phyloP scores from a whole-genome alignment of 2,329 filamentous ascomycete species.

The Graphium sp. region DNA sequence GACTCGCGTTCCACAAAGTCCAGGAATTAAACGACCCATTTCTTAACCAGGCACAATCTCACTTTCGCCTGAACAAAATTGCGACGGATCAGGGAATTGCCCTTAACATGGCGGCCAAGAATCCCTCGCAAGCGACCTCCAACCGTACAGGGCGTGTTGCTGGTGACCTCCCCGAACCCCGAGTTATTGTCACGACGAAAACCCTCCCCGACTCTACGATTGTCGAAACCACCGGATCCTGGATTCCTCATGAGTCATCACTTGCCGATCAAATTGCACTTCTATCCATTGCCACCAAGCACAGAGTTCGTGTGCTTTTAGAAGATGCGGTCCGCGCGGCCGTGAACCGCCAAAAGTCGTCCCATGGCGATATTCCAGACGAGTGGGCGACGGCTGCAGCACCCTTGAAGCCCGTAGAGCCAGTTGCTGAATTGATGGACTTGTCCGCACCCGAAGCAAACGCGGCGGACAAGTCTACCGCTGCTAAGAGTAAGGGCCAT shows the following conservation, averaged over 20 bases:
- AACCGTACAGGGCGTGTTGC: constrained; percentile 32
- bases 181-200: constrained; percentile 34
- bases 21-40: constrained; percentile 63
- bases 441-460: neutral
- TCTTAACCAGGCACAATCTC: constrained; percentile 44
- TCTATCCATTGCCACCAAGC: constrained; percentile 67
- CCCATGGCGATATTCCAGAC: constrained; percentile 61
- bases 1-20: constrained; percentile 39
- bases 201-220: constrained; percentile 45
- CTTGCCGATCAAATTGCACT: constrained; percentile 72
- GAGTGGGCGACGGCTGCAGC: constrained; percentile 61
- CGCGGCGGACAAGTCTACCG: no score
- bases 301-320: constrained; percentile 57
- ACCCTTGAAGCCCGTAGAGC: constrained; percentile 24
- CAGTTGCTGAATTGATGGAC: constrained; percentile 9
- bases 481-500: no score
- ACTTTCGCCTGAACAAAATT: constrained; percentile 39
- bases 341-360: constrained; percentile 55
- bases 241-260: constrained; percentile 58
- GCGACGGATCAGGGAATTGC: constrained; percentile 38
- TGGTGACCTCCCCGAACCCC: constrained; percentile 29
- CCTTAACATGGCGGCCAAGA: constrained; percentile 39
- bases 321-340: constrained; percentile 62
- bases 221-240: constrained; percentile 47
- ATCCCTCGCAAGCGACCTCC: constrained; percentile 19